Base-by-base conservation (phyloP, 2,329 filamentous ascomycete genomes). In the Endothia cerciana region DNA sequence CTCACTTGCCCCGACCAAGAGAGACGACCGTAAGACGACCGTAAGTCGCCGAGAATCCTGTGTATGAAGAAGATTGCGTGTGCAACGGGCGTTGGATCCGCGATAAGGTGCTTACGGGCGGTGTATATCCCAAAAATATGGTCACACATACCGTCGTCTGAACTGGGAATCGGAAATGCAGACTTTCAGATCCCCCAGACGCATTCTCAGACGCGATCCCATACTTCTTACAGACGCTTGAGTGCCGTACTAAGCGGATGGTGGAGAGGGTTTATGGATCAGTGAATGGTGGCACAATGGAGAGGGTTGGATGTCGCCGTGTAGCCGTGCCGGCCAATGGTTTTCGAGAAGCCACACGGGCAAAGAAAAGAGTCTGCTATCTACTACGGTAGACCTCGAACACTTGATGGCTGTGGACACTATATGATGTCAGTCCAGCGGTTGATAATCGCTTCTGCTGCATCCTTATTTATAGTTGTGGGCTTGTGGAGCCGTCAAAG, bases 381-480 rank as follows among this genome's bases (percentile, higher is more conserved):
- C 8, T 51, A n/a, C n/a, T n/a, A n/a, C n/a, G n/a, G n/a, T n/a
- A 22, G 8, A 51, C 47, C 7, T 51, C 22, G 30, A 55, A 45
- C 11, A 8, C 22, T 47, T 33, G 22, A 11, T 38, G 28, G 1
- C 40, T 60, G 57, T 45, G 40, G 41, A 47, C 41, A 49, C 33
- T 17, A 57, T 33, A 47, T 60, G 41, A 47, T 60, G 58, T 60
- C 58, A 60, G 28, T 25, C 2, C 40, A 60, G 25, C 41, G 58
- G 41, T 28, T 28, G 58, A 60, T 36, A 22, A 41, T 33, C 58
- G 40, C 41, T 4, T 60, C 10, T 45, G 58, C 58, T n/a, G 58
- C 40, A 13, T 47, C 41, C 41, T 45, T 60, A 60, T 60, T 47
- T 60, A 60, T 60, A 60, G 40, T 60, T 43, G 25, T 60, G 58